Conservation (phyloP, 495 filamentous ascomycete species). For the Filosporella fistucella region DNA sequence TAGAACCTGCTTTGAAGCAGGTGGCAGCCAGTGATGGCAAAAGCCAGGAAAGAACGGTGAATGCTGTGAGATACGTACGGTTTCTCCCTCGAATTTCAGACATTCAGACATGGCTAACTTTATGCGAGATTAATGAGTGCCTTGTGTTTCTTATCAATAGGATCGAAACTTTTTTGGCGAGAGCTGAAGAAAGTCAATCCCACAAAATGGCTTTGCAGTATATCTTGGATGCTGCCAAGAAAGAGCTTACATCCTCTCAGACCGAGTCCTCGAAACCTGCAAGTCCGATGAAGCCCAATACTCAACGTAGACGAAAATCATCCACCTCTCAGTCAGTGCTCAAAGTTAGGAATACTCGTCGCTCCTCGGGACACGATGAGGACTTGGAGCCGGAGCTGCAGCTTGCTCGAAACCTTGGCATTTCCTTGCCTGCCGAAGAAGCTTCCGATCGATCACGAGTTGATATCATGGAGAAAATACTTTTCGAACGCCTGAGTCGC, state of each 20-base stretch:
- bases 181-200: slow-evolving; percentile 19
- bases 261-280: not conserved
- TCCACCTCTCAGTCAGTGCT: slow-evolving; percentile 8
- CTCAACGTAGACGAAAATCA: slow-evolving; percentile 13
- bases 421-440: slow-evolving; percentile 20
- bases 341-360: slow-evolving; percentile 19
- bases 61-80: slow-evolving; percentile 39
- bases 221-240: slow-evolving; percentile 14
- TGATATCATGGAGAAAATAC: slow-evolving; percentile 15
- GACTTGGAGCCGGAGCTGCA: slow-evolving; percentile 23
- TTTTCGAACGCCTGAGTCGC: slow-evolving; percentile 30
- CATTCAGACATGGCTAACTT: slow-evolving; percentile 21
- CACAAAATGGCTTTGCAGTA: slow-evolving; percentile 16
- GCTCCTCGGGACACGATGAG: slow-evolving; percentile 24
- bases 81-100: too few species aligned
- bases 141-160: slow-evolving; percentile 18
- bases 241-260: slow-evolving; percentile 14
- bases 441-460: slow-evolving; percentile 10
- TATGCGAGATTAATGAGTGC: slow-evolving; percentile 21
- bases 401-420: slow-evolving; percentile 21
- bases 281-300: slow-evolving; percentile 14
- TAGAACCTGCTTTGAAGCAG: slow-evolving; percentile 47
- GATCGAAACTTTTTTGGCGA: slow-evolving; percentile 13
- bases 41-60: slow-evolving; percentile 27
- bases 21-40: slow-evolving; percentile 33